These are phyloP conservation scores for Sporothrix variecibatus DNA, from an alignment of 2,329 filamentous ascomycete genomes.

Conservation along the genomic window DNA sequence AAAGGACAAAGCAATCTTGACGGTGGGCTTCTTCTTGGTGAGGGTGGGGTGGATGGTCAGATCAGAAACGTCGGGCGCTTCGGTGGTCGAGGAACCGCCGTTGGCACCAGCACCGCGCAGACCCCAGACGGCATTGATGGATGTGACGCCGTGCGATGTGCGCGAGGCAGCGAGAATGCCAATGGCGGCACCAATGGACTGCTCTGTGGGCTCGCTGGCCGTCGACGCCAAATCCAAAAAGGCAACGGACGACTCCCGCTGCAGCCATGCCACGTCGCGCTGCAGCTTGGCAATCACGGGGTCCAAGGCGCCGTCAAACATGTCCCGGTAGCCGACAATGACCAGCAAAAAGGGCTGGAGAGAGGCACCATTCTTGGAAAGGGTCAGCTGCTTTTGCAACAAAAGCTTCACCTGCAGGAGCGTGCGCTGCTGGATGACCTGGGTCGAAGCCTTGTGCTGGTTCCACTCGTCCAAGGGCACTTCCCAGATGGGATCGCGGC, in stretches of 20 bases:
- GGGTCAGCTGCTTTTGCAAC: background rate
- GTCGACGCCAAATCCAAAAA: background rate
- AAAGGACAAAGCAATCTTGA: conserved; percentile 39
- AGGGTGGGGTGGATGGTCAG: conserved; percentile 5
- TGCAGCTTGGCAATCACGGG: conserved; percentile 5
- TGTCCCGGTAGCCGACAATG: conserved; percentile 7
- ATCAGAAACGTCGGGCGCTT: background rate
- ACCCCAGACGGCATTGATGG: conserved; percentile 10
- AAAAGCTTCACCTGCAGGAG: background rate
- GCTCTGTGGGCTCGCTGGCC: conserved; percentile 5
- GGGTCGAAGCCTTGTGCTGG: background rate
- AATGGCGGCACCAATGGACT: conserved; percentile 5
- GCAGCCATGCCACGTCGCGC: conserved; percentile 4
- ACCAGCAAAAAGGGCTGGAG: background rate
- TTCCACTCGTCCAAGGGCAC: conserved; percentile 14
- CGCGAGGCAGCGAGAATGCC: background rate
- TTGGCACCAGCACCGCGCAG: background rate
- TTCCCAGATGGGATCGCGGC: conserved; percentile 8
- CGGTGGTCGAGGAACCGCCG: background rate
- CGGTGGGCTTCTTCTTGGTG: conserved; percentile 18
- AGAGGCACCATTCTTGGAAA: background rate
- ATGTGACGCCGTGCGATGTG: background rate
- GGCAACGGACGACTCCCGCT: background rate
- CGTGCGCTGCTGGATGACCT: background rate
- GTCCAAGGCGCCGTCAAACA: conserved; percentile 5